Evolutionary conservation across 306 rosid species (phyloP).

Genomic region (Quercus mongolica): DNA sequence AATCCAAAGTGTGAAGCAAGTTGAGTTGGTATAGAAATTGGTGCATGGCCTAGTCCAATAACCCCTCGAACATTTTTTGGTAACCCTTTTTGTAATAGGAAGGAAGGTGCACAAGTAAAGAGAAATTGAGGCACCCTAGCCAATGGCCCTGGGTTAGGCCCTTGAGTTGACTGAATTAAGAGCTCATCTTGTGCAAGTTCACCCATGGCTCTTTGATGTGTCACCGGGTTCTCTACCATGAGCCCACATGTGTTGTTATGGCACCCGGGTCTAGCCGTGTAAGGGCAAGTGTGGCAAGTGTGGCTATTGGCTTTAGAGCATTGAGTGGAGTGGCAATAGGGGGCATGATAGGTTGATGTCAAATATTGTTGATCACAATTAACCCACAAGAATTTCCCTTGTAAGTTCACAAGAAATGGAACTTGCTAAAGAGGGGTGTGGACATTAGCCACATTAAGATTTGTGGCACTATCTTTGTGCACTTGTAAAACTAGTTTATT

Average conservation of each 20-base stretch:
- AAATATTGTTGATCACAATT: constrained; percentile 42
- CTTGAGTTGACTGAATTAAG: constrained; percentile 18
- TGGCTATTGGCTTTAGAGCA: constrained; percentile 43
- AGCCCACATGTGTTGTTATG: constrained; percentile 47
- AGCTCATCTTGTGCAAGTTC: constrained; percentile 53
- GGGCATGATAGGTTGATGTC: constrained; percentile 41
- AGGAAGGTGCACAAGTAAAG: constrained; percentile 55
- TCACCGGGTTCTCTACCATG: constrained; percentile 41
- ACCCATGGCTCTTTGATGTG: constrained; percentile 30
- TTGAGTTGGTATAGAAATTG: constrained; percentile 43
- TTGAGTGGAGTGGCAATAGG: constrained; percentile 48
- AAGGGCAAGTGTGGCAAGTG: constrained; percentile 33
- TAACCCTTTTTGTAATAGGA: constrained; percentile 31
- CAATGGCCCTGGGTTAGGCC: constrained; percentile 23
- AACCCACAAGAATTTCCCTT: constrained; percentile 34
- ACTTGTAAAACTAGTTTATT: constrained; percentile 30
- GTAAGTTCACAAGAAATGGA: constrained; percentile 44
- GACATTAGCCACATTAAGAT: constrained; percentile 47
- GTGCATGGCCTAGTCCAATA: constrained; percentile 40
- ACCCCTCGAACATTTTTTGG: constrained; percentile 42
- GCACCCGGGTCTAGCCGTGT: constrained; percentile 32
- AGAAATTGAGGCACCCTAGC: constrained; percentile 37
- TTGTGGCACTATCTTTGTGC: constrained; percentile 25
- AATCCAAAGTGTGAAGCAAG: constrained; percentile 45
- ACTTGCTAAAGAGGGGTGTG: constrained; percentile 25